Conservation (phyloP, 2,329 filamentous ascomycete species). For the Ophiocordyceps camponoti-saundersi region DNA sequence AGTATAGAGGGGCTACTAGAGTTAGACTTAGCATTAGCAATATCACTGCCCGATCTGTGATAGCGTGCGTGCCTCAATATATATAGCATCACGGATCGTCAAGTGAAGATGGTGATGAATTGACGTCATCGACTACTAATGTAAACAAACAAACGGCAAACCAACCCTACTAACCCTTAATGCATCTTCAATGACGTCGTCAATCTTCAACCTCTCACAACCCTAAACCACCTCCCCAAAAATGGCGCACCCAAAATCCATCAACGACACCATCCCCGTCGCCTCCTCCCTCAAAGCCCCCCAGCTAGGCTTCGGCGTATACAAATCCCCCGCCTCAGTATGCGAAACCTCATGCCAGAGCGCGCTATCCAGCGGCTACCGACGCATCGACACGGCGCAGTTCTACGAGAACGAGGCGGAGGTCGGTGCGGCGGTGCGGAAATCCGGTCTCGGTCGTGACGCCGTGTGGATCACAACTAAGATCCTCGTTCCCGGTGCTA, state of each 20-base stretch:
- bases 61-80: too few relatives aligned
- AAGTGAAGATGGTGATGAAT: too few relatives aligned
- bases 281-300: slow-evolving; percentile 28
- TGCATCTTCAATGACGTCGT: too few relatives aligned
- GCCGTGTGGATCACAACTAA: slow-evolving; percentile 57
- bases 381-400: slow-evolving; percentile 46
- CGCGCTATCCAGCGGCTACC: slow-evolving; percentile 35
- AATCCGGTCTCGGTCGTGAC: slow-evolving; percentile 34
- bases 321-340: slow-evolving; percentile 33
- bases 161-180: too few relatives aligned
- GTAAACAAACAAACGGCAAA: too few relatives aligned
- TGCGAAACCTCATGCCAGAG: slow-evolving; percentile 40
- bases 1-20: too few relatives aligned
- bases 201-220: too few relatives aligned
- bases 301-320: slow-evolving; percentile 54
- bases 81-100: too few relatives aligned
- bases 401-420: slow-evolving; percentile 49
- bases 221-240: not conserved
- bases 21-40: too few relatives aligned
- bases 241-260: not conserved
- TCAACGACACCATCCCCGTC: slow-evolving; percentile 7
- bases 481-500: slow-evolving; percentile 28
- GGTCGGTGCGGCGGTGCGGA: slow-evolving; percentile 45
- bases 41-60: too few relatives aligned
- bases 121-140: too few relatives aligned